A percentile compares a stretch with the other conserved stretches of the same genome.
phyloP scores from a whole-genome alignment of 345 rosid species.

The Citrus australasica region DNA sequence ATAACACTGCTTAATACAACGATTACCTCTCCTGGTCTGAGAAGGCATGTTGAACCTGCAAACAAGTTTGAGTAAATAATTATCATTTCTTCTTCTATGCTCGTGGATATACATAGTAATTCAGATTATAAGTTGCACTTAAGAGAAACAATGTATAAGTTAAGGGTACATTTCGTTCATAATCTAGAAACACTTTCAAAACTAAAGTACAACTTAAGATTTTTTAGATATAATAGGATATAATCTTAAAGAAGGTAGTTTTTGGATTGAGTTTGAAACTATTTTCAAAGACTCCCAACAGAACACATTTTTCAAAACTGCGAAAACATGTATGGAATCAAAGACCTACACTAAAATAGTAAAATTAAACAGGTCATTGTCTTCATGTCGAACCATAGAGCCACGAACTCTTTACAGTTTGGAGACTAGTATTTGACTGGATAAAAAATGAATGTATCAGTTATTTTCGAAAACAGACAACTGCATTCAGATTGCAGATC shows the following conservation, averaged over 20 bases:
- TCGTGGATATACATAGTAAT: not conserved
- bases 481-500: not conserved
- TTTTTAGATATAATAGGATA: too few species aligned
- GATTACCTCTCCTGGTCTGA: constrained; percentile 58
- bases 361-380: too few species aligned
- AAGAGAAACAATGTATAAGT: not conserved
- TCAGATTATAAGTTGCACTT: not conserved
- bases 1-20: not conserved
- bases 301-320: too few species aligned
- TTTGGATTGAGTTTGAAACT: too few species aligned
- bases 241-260: not conserved
- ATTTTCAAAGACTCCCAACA: too few species aligned
- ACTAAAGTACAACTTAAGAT: too few species aligned
- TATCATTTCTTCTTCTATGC: not conserved
- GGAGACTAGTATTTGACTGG: too few species aligned
- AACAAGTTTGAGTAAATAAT: not conserved
- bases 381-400: too few species aligned
- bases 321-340: too few species aligned
- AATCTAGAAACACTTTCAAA: not conserved
- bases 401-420: too few species aligned
- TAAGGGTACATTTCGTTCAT: not conserved
- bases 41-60: constrained; percentile 65
- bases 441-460: too few species aligned
- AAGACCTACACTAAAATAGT: too few species aligned
- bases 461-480: not conserved